phyloP scores from a whole-genome alignment of 78 protist species.

The Chrysochromulina tobinii region DNA sequence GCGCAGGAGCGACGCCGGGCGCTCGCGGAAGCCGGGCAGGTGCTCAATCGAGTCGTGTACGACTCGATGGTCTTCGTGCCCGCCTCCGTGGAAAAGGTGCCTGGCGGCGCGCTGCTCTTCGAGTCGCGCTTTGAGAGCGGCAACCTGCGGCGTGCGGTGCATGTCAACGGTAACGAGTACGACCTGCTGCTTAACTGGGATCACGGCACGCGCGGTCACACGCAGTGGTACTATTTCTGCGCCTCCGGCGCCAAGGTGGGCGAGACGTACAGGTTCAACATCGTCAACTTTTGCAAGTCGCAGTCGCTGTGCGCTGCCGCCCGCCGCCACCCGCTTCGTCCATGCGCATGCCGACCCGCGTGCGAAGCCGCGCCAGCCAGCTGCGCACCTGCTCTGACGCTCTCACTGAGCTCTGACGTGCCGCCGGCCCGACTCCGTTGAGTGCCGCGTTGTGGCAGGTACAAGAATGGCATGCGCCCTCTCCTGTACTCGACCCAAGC shows the following conservation, averaged over 20 bases:
- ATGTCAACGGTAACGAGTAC: slow-evolving; percentile 23
- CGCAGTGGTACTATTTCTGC: slow-evolving; percentile 54
- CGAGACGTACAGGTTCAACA: slow-evolving; percentile 29
- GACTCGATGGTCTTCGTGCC: neutral
- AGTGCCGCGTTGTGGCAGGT: too few relatives aligned
- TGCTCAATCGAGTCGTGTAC: slow-evolving; percentile 7
- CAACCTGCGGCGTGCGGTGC: slow-evolving; percentile 42
- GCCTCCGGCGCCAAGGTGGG: neutral
- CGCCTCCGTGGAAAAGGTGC: neutral
- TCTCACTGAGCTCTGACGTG: too few relatives aligned
- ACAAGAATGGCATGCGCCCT: neutral
- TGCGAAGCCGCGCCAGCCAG: too few relatives aligned
- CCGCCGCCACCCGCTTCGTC: too few relatives aligned
- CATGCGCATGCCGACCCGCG: too few relatives aligned
- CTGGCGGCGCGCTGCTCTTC: slow-evolving; percentile 28
- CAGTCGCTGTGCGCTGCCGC: neutral
- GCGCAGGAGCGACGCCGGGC: too few relatives aligned
- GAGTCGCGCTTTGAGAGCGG: slow-evolving; percentile 57
- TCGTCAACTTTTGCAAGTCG: slow-evolving; percentile 44
- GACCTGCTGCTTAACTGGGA: slow-evolving; percentile 38
- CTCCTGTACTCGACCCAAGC: neutral
- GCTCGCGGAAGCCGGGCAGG: too few relatives aligned
- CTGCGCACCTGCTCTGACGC: too few relatives aligned
- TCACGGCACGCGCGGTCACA: slow-evolving; percentile 42
- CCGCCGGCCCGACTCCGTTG: too few relatives aligned